Percentiles rank a stretch among this genome's conserved stretches.
Evolutionary conservation across 345 rosid species (phyloP).

Genomic region (Clausena lansium): DNA sequence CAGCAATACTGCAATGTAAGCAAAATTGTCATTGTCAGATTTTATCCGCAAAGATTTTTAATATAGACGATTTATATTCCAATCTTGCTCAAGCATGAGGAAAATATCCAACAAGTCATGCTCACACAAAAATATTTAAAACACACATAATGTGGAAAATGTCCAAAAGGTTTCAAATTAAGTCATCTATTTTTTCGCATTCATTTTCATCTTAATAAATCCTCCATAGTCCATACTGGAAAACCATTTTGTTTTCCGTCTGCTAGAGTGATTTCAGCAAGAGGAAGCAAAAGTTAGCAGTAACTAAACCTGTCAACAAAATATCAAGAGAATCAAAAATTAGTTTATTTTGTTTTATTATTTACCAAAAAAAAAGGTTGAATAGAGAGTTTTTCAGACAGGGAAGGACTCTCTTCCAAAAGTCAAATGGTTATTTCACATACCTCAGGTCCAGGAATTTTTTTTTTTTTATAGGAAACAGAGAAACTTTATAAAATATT

Average conservation of each 20-base stretch:
- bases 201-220: background rate
- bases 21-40: conserved; percentile 2
- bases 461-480: no score
- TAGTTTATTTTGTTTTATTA: no score
- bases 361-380: no score
- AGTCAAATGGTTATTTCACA: background rate
- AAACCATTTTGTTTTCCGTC: background rate
- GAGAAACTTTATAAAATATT: no score
- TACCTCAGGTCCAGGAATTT: background rate
- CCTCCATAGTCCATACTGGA: background rate
- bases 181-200: background rate
- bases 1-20: conserved; percentile 57
- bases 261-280: background rate
- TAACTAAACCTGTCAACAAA: background rate
- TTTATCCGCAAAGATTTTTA: background rate
- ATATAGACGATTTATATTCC: background rate
- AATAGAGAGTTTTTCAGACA: no score
- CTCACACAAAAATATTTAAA: background rate
- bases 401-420: background rate
- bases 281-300: background rate
- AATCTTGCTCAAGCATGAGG: background rate
- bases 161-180: background rate
- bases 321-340: background rate
- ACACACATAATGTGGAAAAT: background rate
- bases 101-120: background rate